These are phyloP conservation scores for Rubroshorea leprosula DNA, from an alignment of 345 rosid species.

Conservation along the genomic window DNA sequence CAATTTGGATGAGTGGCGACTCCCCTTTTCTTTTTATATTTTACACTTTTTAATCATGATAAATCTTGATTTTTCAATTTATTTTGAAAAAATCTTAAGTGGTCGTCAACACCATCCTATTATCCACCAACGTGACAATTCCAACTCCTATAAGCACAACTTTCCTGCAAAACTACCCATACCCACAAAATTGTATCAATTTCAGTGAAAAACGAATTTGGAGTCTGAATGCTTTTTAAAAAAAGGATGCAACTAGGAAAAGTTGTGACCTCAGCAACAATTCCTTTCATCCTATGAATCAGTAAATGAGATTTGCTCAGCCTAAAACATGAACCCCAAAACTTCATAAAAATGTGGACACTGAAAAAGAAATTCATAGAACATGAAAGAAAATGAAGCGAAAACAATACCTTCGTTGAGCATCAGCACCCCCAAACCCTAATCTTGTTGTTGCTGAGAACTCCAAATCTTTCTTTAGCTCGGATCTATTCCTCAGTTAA, in stretches of 20 bases:
- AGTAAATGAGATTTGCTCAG: constrained; percentile 75
- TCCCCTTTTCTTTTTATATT: too few species aligned
- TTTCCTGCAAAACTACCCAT: constrained; percentile 86
- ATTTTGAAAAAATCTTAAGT: too few species aligned
- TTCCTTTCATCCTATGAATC: constrained; percentile 78
- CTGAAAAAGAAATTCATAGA: neutral
- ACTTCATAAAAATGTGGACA: constrained; percentile 11
- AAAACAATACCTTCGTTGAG: constrained; percentile 66
- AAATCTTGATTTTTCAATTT: too few species aligned
- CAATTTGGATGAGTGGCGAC: too few species aligned
- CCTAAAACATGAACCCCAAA: too few species aligned
- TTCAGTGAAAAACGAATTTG: neutral
- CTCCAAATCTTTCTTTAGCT: too few species aligned
- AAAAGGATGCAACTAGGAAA: neutral
- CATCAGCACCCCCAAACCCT: constrained; percentile 99
- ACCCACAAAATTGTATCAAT: neutral
- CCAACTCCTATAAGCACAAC: constrained; percentile 93
- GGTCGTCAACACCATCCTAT: too few species aligned
- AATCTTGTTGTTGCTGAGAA: too few species aligned
- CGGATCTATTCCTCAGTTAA: too few species aligned
- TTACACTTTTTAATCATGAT: too few species aligned
- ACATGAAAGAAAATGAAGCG: neutral
- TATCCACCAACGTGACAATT: constrained; percentile 77
- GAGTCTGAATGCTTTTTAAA: neutral
- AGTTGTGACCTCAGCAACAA: constrained; percentile 66